Evolutionary conservation across 192 early-diverging fungal genomes (phyloP), one percentile per base, ranked within the genome.

Genomic region (Coemansia sp.): DNA sequence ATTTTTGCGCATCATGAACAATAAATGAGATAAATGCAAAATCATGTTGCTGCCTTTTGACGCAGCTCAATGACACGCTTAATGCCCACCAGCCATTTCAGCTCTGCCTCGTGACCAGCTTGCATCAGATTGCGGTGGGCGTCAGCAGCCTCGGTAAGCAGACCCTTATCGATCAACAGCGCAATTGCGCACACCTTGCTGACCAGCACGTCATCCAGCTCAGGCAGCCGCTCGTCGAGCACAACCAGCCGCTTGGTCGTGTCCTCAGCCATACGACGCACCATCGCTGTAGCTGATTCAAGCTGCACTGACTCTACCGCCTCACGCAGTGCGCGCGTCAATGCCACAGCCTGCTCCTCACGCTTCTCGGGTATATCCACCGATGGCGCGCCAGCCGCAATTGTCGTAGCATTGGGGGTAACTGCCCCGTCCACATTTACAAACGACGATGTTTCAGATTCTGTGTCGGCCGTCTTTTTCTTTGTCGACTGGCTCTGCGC

Each of bases 51-150:
- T n/a, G 50, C 3, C 41, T 69, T 72, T 56, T 69, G 66, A 8
- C 52, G 41, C 24, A 81, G 61, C 37, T 82, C 79, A 23, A 82
- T 69, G 5, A 73, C 29, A 11, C 79, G 73, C 51, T 76, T 76
- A n/a, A 82, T n/a, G 11, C 70, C 79, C 19, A 82, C 65, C 32
- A 82, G 73, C 79, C 79, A 82, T 29, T 65, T 66, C 49, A 72
- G 70, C 41, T 82, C 79, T 1, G 56, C 15, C 12, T 75, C 74
- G 23, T 70, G 56, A 1, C 63, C 67, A 19, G 70, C 58, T 53
- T 75, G 73, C 62, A 76, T 63, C 45, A 76, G 62, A 8, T 57
- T 58, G 10, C 66, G 59, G 48, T 72, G 66, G 0, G 47, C 70
- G 23, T 21, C 55, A 17, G 60, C 53, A 11, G 75, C 75, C 5